phyloP scores from a whole-genome alignment of 2,329 filamentous ascomycete species.

The Cercospora sp. region DNA sequence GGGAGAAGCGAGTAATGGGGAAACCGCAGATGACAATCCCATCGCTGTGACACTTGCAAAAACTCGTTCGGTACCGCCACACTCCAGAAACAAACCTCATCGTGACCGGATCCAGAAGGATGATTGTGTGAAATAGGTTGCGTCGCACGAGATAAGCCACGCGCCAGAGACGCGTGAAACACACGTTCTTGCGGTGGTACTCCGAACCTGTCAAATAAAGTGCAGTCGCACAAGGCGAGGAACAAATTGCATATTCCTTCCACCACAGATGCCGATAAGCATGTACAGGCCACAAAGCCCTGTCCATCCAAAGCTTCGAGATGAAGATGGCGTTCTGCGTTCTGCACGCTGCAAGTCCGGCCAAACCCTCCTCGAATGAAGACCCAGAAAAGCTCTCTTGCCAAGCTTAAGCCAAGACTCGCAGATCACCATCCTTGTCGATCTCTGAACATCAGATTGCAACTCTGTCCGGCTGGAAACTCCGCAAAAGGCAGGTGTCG shows the following conservation, averaged over 20 bases:
- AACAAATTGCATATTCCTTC: neutral
- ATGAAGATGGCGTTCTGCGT: neutral
- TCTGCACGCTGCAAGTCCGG: neutral
- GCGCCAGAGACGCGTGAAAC: conserved; percentile 7
- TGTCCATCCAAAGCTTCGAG: neutral
- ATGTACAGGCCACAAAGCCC: neutral
- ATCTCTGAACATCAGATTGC: conserved; percentile 17
- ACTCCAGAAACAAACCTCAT: neutral
- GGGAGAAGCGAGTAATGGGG: neutral
- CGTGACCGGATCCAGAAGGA: neutral
- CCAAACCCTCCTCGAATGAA: conserved; percentile 7
- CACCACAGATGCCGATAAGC: neutral
- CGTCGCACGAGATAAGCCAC: conserved; percentile 15
- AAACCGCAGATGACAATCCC: neutral
- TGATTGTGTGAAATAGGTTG: neutral
- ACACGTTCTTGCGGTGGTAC: neutral
- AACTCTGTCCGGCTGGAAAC: conserved; percentile 14
- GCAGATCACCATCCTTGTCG: conserved; percentile 5
- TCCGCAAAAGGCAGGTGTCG: conserved; percentile 18
- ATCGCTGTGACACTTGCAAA: neutral
- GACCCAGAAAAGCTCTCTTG: neutral
- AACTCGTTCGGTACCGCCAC: neutral
- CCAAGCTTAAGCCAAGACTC: neutral
- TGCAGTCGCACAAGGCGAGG: conserved; percentile 3
- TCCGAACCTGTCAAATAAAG: conserved; percentile 16